Conservation (phyloP, 768 basidiomycete genomes). For the Amanita phalloides region DNA sequence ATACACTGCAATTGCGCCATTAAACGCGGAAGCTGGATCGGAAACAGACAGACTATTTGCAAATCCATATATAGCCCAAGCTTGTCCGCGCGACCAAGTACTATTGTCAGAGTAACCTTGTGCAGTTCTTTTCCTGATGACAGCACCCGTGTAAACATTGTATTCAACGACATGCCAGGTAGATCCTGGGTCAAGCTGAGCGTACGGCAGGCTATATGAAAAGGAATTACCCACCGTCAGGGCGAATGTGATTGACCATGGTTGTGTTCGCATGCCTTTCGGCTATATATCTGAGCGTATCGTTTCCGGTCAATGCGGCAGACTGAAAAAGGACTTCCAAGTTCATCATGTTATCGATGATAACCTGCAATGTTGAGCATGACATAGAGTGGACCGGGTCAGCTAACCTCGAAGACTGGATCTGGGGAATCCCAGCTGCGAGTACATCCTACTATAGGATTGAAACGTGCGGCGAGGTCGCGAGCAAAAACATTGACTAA, state of each 20-base stretch:
- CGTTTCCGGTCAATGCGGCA: constrained; percentile 46
- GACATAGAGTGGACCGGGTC: background rate
- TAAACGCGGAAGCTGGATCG: background rate
- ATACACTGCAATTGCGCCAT: constrained; percentile 35
- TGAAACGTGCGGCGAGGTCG: constrained; percentile 47
- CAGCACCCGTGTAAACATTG: constrained; percentile 50
- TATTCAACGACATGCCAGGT: constrained; percentile 60
- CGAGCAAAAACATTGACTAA: constrained; percentile 49
- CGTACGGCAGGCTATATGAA: background rate
- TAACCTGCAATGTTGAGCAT: constrained; percentile 32
- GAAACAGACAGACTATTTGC: constrained; percentile 42
- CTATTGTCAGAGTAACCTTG: constrained; percentile 57
- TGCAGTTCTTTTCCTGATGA: constrained; percentile 43
- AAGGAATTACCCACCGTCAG: constrained; percentile 36
- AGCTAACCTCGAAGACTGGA: constrained; percentile 46
- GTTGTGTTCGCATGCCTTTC: constrained; percentile 57
- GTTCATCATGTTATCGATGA: constrained; percentile 79
- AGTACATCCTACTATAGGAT: constrained; percentile 51
- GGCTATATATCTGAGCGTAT: constrained; percentile 49
- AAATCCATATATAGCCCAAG: constrained; percentile 64
- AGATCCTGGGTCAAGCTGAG: constrained; percentile 21
- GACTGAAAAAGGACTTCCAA: constrained; percentile 56
- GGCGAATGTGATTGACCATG: constrained; percentile 52
- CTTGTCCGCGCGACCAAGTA: constrained; percentile 68
- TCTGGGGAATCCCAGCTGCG: constrained; percentile 56